These are phyloP conservation scores for Tetrahymena elliotti DNA, from an alignment of 73 alveolate genomes.

Conservation along the genomic window DNA sequence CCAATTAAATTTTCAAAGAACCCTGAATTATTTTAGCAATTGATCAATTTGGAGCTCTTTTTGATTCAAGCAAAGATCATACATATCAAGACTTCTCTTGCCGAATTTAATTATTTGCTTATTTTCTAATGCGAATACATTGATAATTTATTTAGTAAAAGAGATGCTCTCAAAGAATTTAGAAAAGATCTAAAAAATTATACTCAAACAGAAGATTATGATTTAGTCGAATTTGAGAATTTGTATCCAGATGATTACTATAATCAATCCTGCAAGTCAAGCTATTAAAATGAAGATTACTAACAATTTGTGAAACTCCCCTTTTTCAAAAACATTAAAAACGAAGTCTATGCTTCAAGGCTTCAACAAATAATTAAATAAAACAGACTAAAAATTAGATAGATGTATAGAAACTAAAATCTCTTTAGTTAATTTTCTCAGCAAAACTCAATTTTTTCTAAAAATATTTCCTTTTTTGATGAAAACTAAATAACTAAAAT, in stretches of 20 bases:
- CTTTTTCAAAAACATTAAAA: no score
- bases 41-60: neutral
- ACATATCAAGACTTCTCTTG: neutral
- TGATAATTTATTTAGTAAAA: neutral
- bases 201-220: neutral
- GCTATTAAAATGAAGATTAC: neutral
- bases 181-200: neutral
- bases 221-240: neutral
- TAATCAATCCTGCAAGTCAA: neutral
- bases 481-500: neutral
- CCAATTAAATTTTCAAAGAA: neutral
- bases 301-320: neutral
- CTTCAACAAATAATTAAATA: no score
- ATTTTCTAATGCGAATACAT: neutral
- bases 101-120: neutral
- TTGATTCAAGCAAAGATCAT: neutral
- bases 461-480: neutral
- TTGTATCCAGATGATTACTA: neutral
- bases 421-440: neutral
- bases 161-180: neutral
- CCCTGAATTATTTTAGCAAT: neutral
- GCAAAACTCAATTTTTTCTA: neutral
- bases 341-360: neutral
- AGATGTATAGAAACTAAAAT: neutral
- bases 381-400: neutral